These are phyloP conservation scores for Biscutella laevigata DNA, from an alignment of 441 rosid genomes.

Conservation along the genomic window DNA sequence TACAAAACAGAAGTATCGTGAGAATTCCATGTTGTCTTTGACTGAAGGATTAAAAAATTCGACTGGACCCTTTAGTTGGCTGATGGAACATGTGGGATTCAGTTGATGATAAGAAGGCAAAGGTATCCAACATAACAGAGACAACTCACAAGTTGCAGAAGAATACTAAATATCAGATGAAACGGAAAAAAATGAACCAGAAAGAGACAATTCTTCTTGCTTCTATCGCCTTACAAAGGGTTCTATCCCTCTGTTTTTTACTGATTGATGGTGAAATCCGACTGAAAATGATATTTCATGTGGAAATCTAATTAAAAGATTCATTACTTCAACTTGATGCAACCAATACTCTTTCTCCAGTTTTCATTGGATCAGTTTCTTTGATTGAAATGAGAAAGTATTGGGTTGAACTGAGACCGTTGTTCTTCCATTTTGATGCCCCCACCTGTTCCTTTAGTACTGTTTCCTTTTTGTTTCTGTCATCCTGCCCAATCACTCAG, in stretches of 20 bases:
- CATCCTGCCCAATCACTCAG: neutral
- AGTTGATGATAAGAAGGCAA: slow-evolving; percentile 19
- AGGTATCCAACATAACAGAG: no score
- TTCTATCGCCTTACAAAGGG: slow-evolving; percentile 4
- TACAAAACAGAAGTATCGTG: neutral
- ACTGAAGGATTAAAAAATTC: neutral
- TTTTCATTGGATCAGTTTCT: slow-evolving; percentile 1
- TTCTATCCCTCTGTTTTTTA: neutral
- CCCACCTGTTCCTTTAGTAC: slow-evolving; percentile 17
- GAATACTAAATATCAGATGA: slow-evolving; percentile 11
- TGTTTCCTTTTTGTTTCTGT: no score
- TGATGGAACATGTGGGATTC: slow-evolving; percentile 25
- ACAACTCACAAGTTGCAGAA: slow-evolving; percentile 25
- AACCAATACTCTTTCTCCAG: slow-evolving; percentile 5
- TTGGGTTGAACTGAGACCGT: slow-evolving; percentile 22
- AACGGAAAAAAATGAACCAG: slow-evolving; percentile 20
- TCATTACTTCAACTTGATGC: slow-evolving; percentile 18
- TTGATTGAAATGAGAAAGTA: neutral
- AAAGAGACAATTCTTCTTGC: slow-evolving; percentile 19
- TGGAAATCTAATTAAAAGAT: neutral
- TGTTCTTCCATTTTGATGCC: slow-evolving; percentile 11
- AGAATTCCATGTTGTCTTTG: neutral
- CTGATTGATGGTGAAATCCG: slow-evolving; percentile 5
- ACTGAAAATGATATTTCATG: neutral
- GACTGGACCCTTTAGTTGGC: slow-evolving; percentile 2